Percentiles rank a stretch among this genome's conserved stretches.
Conservation (phyloP, 768 basidiomycete species). For the Xerocomus potaroensis region DNA sequence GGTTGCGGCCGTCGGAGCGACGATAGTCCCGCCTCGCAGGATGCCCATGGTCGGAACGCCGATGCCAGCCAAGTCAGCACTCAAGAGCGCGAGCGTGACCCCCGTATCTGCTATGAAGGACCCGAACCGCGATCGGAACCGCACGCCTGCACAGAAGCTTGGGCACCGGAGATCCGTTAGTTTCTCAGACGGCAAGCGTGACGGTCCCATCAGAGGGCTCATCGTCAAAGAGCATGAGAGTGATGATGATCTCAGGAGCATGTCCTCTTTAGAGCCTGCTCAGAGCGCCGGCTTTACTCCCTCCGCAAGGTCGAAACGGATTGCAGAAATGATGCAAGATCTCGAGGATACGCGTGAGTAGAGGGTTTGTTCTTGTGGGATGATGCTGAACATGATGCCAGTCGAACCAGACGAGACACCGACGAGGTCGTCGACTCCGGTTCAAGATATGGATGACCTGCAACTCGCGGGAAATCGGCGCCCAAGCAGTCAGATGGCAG, state of each 20-base stretch:
- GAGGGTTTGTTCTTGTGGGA: slow-evolving; percentile 19
- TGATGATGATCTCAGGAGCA: slow-evolving; percentile 32
- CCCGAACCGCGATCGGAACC: slow-evolving; percentile 42
- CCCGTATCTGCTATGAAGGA: slow-evolving; percentile 59
- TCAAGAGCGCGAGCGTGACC: slow-evolving; percentile 46
- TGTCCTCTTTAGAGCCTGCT: slow-evolving; percentile 14
- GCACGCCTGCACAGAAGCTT: slow-evolving; percentile 49
- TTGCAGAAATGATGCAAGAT: slow-evolving; percentile 73
- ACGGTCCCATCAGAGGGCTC: slow-evolving; percentile 81
- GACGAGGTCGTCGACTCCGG: slow-evolving; percentile 48
- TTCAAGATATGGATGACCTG: slow-evolving; percentile 43
- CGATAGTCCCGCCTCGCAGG: slow-evolving; percentile 18
- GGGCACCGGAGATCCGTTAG: slow-evolving; percentile 82
- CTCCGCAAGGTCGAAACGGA: slow-evolving; percentile 73
- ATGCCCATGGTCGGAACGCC: slow-evolving; percentile 15
- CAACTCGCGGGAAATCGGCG: slow-evolving; percentile 43
- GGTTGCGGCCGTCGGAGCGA: slow-evolving; percentile 8
- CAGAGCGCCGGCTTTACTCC: slow-evolving; percentile 36
- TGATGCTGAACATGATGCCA: slow-evolving; percentile 1
- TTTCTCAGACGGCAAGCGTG: slow-evolving; percentile 91
- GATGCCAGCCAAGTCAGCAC: slow-evolving; percentile 36
- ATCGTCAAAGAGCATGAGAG: slow-evolving; percentile 34
- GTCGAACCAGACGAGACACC: slow-evolving; percentile 48
- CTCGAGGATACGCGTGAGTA: slow-evolving; percentile 66
- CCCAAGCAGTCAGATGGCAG: slow-evolving; percentile 31